Percentiles rank a stretch among this genome's conserved stretches.
These are phyloP conservation scores for Coemansia sp. DNA, from an alignment of 192 early-diverging fungal species.

Conservation along the genomic window DNA sequence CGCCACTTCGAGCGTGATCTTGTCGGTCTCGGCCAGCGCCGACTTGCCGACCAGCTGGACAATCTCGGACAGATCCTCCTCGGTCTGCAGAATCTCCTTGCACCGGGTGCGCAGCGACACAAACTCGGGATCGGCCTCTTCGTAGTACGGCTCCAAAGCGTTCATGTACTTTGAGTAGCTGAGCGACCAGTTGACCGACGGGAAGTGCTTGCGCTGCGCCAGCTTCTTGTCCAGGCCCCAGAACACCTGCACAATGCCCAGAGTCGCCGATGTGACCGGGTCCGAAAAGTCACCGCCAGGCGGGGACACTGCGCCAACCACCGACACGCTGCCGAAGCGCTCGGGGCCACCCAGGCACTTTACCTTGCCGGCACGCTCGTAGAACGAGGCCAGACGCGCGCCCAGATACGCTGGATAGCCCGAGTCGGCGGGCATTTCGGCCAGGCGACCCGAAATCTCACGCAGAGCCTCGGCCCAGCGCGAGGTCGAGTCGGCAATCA, in stretches of 20 bases:
- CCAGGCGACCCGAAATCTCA: conserved; percentile 99
- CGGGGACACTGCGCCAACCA: conserved; percentile 99
- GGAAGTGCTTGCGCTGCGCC: conserved; percentile 99
- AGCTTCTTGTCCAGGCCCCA: conserved; percentile 99
- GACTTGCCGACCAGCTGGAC: conserved; percentile 99
- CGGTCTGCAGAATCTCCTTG: conserved; percentile 97
- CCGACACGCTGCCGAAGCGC: conserved; percentile 90
- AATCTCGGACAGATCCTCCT: conserved; percentile 98
- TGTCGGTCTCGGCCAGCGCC: conserved; percentile 88
- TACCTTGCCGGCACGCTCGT: conserved; percentile 98
- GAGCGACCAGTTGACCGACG: conserved; percentile 98
- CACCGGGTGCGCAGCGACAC: conserved; percentile 83
- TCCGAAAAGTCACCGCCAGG: conserved; percentile 99
- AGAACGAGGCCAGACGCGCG: conserved; percentile 98
- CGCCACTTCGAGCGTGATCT: conserved; percentile 98
- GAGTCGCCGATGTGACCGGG: conserved; percentile 93
- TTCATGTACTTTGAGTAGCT: conserved; percentile 98
- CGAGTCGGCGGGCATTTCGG: conserved; percentile 98
- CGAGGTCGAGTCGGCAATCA: conserved; percentile 99
- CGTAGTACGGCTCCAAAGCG: conserved; percentile 93
- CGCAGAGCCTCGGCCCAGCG: conserved; percentile 99
- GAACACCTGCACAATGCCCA: conserved; percentile 99
- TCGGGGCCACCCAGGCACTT: conserved; percentile 93
- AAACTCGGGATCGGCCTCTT: conserved; percentile 93
- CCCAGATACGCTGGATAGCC: conserved; percentile 99